These are phyloP conservation scores for Kurtzmaniella cleridarum DNA, from an alignment of 805 yeast genomes.

Conservation along the genomic window DNA sequence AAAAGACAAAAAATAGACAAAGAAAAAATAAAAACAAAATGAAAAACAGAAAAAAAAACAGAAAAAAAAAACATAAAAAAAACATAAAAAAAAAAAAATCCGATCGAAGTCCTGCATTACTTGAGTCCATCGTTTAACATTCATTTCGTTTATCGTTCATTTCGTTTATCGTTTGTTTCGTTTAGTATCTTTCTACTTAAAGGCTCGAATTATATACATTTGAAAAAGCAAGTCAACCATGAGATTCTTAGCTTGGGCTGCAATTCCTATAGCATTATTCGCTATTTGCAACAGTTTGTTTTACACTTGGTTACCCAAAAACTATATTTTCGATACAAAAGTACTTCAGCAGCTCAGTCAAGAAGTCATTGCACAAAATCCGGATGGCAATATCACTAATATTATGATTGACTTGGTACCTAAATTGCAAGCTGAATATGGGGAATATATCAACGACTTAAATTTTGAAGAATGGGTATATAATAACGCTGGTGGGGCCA, in stretches of 20 bases:
- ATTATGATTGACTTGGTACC: conserved; percentile 59
- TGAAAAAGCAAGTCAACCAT: conserved; percentile 1
- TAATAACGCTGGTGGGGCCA: conserved; percentile 98
- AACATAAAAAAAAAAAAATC: too few species aligned
- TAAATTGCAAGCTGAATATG: conserved; percentile 58
- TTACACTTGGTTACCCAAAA: conserved; percentile 62
- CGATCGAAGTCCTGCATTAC: too few species aligned
- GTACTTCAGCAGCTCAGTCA: conserved; percentile 55
- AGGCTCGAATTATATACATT: too few species aligned
- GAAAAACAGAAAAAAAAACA: too few species aligned
- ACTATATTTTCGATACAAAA: conserved; percentile 65
- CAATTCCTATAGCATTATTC: conserved; percentile 18
- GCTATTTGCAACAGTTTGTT: conserved; percentile 36
- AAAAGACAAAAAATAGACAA: too few species aligned
- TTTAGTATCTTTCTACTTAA: too few species aligned
- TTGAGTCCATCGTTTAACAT: too few species aligned
- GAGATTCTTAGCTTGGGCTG: conserved; percentile 10
- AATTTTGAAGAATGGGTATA: conserved; percentile 85
- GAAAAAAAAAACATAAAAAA: too few species aligned
- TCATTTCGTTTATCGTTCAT: too few species aligned
- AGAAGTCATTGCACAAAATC: conserved; percentile 47
- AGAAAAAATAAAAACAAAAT: too few species aligned
- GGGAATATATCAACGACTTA: conserved; percentile 66
- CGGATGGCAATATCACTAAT: conserved; percentile 56
- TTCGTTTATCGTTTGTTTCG: too few species aligned